Conservation (phyloP, 2,329 filamentous ascomycete genomes). For the Curvularia hawaiiensis region DNA sequence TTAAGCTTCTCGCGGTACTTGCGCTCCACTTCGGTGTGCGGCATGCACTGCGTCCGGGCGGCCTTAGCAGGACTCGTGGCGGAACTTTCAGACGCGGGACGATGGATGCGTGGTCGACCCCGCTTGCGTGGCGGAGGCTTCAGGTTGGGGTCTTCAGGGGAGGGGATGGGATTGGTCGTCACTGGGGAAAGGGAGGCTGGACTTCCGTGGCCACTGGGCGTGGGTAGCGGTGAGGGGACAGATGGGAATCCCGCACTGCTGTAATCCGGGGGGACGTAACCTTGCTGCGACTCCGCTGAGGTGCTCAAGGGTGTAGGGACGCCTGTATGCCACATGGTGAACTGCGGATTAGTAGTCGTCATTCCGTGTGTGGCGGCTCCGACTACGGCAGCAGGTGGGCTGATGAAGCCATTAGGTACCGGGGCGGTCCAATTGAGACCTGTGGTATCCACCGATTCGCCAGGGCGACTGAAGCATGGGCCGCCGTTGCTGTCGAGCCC, state of each 20-base stretch:
- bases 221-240: constrained; percentile 10
- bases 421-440: constrained; percentile 9
- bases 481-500: background rate
- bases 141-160: constrained; percentile 1
- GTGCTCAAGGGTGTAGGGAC: constrained; percentile 8
- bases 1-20: constrained; percentile 28
- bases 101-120: constrained; percentile 13
- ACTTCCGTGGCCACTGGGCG: constrained; percentile 7
- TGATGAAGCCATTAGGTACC: constrained; percentile 7
- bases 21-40: constrained; percentile 31
- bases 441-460: constrained; percentile 1
- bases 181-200: constrained; percentile 5
- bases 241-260: constrained; percentile 5
- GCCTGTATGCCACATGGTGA: constrained; percentile 7
- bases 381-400: background rate
- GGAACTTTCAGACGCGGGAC: constrained; percentile 6
- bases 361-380: background rate
- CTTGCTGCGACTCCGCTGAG: constrained; percentile 7
- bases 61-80: constrained; percentile 3
- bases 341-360: background rate
- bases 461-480: constrained; percentile 6
- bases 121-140: constrained; percentile 13
- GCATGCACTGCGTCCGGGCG: constrained; percentile 17
- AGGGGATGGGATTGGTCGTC: background rate
- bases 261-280: constrained; percentile 6